Base-by-base conservation (phyloP, 108 stramenopile species). In the Chaetoceros tenuissimus region DNA sequence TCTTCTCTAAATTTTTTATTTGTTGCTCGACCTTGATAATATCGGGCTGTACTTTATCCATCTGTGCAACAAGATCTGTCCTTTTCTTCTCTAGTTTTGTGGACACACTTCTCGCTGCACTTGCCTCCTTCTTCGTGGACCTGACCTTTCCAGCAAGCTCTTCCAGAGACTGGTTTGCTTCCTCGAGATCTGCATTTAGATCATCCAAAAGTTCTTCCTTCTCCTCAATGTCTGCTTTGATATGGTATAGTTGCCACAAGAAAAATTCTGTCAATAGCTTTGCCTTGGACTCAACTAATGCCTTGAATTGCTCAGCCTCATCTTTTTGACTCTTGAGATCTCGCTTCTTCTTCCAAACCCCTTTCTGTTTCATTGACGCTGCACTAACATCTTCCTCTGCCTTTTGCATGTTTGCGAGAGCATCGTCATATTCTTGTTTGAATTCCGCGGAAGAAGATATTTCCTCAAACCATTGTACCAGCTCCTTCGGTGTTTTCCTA, bases 241-340 rank as follows among this genome's bases (percentile, higher is more conserved):
- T 71, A 67, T 97, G 97, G 51, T 79, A 96, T 40, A 99, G 80
- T 62, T 84, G 83, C 89, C 95, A 96, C 19, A 99, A 71, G 54
- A 90, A 95, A 67, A 69, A 79, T 57, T 97, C 89, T 21, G 86
- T 85, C 59, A 83, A 68, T 21, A 96, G 62, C 24, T 58, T 69
- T 46, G 70, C 66, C 44, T 86, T 73, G 62, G 95, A 74, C 44
- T 75, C 63, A 16, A 79, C 66, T 30, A 92, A 73, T 22, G 57
- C 48, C 24, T 87, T 73, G 64, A 92, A 99, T 16, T 74, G 63
- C 51, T 96, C 95, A 17, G 96, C 95, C 71, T 94, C 91, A 45
- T 81, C 74, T 67, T 94, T 94, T 68, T 99, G 97, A 60, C 92
- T 94, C 82, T 96, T 95, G 62, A 96, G 80, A 55, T 85, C 68